Evolutionary conservation across 495 filamentous ascomycete species (phyloP).

Genomic region (Neurospora sp.): DNA sequence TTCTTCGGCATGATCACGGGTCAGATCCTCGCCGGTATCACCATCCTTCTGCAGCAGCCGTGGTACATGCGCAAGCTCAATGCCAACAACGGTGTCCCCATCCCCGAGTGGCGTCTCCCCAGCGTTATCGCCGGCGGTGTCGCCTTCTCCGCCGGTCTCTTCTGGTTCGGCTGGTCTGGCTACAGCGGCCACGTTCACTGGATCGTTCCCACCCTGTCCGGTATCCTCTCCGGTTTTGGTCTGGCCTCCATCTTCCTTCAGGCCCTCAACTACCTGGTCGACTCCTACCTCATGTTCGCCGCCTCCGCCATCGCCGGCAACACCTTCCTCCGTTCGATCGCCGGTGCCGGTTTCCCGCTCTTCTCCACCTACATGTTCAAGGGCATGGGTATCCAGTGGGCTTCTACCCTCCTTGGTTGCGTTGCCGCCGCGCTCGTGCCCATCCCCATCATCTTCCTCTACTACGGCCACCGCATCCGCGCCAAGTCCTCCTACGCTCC

Average conservation of each 20-base stretch:
- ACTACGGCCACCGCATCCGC: conserved; percentile 55
- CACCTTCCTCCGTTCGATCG: conserved; percentile 72
- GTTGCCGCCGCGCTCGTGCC: conserved; percentile 60
- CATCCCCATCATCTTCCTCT: conserved; percentile 59
- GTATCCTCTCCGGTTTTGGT: conserved; percentile 46
- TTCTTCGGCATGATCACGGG: conserved; percentile 77
- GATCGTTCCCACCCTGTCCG: conserved; percentile 71
- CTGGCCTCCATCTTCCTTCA: conserved; percentile 78
- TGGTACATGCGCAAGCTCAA: conserved; percentile 58
- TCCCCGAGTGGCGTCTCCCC: conserved; percentile 82
- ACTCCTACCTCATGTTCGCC: conserved; percentile 81
- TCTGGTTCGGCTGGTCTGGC: conserved; percentile 84
- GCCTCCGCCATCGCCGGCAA: conserved; percentile 85
- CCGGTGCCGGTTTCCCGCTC: conserved; percentile 71
- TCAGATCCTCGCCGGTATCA: conserved; percentile 54
- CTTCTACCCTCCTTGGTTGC: conserved; percentile 64
- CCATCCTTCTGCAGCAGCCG: conserved; percentile 56
- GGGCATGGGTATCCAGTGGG: conserved; percentile 67
- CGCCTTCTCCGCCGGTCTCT: conserved; percentile 64
- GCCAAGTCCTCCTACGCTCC: conserved; percentile 60
- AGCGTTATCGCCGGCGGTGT: conserved; percentile 67
- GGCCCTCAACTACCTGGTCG: conserved; percentile 76
- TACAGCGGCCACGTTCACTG: conserved; percentile 57
- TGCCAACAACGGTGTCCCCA: conserved; percentile 60
- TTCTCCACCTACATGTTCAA: conserved; percentile 77